Evolutionary conservation across 2,329 filamentous ascomycete species (phyloP), one percentile per base, ranked within the genome.

Genomic region (Trichothecium sympodiale): DNA sequence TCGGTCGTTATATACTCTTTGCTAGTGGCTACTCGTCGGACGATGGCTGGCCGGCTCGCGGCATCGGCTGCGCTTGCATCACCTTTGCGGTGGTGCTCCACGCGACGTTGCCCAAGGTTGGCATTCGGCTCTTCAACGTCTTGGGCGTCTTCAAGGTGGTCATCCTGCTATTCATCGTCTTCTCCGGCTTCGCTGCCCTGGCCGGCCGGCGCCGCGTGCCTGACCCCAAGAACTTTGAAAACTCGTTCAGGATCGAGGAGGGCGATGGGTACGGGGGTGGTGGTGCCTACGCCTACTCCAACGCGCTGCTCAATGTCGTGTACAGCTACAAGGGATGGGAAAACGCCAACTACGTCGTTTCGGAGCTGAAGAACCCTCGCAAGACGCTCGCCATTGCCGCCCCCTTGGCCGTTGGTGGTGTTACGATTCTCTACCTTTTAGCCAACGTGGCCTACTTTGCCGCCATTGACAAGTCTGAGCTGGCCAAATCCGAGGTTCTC

Each of bases 381-480:
- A 65, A 63, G 45, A 77, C 73, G 0, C 60, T 77, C 5, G 49
- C 62, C 2, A 57, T 75, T 34, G 74, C 73, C 1, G 73, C 71
- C 0, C 74, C 74, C 0, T 48, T 78, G 0, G 75, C 74, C 3
- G 61, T 79, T 4, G 70, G 67, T 2, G 67, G 64, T 5, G 72
- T 74, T 5, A 76, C 73, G 0, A 60, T 76, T 2, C 61, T 79
- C 0, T 80, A 80, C 46, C 59, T 80, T 10, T 61, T 80, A 8
- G 74, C 74, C 33, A 80, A 80, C 44, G 66, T 80, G 2, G 74
- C 76, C 2, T 80, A 80, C 55, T 80, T 80, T 40, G 69, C 75
- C 0, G 75, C 74, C 0, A 73, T 78, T 10, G 64, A 71, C 2
- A 77, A 76, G 44, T 52, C 61, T 2, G 69, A 77, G 3, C 56